A percentile compares a stretch with the other conserved stretches of the same genome.
These are phyloP conservation scores for Kentomonas sorsogonicus DNA, from an alignment of 208 protist genomes.

Conservation along the genomic window DNA sequence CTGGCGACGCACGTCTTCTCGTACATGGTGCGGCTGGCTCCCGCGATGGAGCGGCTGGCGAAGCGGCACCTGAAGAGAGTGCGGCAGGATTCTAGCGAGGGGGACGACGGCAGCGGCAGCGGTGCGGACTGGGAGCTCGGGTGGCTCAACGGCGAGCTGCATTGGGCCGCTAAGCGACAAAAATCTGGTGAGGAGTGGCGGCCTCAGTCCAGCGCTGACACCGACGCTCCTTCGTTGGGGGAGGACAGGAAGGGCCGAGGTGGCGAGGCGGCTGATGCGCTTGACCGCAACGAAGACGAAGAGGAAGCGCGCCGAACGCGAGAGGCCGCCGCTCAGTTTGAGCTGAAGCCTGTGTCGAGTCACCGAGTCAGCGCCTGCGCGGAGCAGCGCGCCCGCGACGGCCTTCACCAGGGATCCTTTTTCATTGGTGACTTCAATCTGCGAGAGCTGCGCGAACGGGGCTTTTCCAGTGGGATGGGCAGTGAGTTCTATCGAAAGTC, in stretches of 20 bases:
- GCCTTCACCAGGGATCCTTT: conserved; percentile 71
- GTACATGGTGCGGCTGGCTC: conserved; percentile 70
- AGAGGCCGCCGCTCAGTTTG: conserved; percentile 29
- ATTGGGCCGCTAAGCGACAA: conserved; percentile 11
- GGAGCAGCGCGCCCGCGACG: conserved; percentile 36
- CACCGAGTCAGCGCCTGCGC: conserved; percentile 56
- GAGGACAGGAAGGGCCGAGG: background rate
- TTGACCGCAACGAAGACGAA: conserved; percentile 21
- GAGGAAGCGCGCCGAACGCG: conserved; percentile 23
- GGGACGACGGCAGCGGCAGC: conserved; percentile 58
- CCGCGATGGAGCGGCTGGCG: too few species aligned
- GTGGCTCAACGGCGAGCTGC: conserved; percentile 76
- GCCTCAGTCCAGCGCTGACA: too few species aligned
- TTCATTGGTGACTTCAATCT: conserved; percentile 80
- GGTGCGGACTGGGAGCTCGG: conserved; percentile 82
- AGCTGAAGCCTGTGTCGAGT: conserved; percentile 30
- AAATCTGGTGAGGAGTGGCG: too few species aligned
- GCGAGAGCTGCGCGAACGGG: conserved; percentile 42
- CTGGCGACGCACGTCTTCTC: conserved; percentile 81
- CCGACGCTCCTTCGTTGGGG: too few species aligned
- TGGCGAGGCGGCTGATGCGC: background rate
- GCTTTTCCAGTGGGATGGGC: conserved; percentile 41
- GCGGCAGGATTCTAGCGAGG: conserved; percentile 33
- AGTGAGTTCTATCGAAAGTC: conserved; percentile 73
- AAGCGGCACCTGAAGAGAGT: conserved; percentile 41